These are phyloP conservation scores for Botrytis byssoidea DNA, from an alignment of 2,329 filamentous ascomycete genomes.

Conservation along the genomic window DNA sequence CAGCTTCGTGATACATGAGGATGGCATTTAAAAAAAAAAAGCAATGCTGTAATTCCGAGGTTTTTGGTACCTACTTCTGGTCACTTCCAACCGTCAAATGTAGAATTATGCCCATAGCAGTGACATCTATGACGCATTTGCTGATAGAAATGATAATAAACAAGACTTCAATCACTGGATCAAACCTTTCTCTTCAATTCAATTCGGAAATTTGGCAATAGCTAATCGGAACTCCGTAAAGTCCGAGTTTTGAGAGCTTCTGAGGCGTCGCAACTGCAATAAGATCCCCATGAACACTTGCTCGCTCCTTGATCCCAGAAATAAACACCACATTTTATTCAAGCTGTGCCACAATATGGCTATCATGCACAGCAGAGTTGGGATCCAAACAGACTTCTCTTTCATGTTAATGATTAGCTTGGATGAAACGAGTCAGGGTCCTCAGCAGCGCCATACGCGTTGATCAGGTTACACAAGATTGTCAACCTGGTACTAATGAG, in stretches of 20 bases:
- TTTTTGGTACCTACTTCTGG: background rate
- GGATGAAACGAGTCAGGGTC: conserved; percentile 3
- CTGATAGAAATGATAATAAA: background rate
- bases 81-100: background rate
- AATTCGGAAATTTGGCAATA: background rate
- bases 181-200: background rate
- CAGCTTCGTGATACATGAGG: background rate
- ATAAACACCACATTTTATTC: background rate
- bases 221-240: background rate
- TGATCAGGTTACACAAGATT: background rate
- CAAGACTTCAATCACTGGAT: background rate
- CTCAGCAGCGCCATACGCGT: background rate
- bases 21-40: background rate
- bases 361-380: conserved; percentile 9
- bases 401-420: background rate
- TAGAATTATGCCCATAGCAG: conserved; percentile 10
- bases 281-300: background rate
- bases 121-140: background rate
- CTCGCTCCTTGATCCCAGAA: conserved; percentile 11
- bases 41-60: background rate
- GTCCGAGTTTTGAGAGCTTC: background rate
- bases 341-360: background rate
- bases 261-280: background rate
- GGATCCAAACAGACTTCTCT: background rate
- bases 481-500: background rate